Evolutionary conservation across 371 early-diverging fungal species (phyloP), one percentile per base, ranked within the genome.

Genomic region (Mucor sp.): DNA sequence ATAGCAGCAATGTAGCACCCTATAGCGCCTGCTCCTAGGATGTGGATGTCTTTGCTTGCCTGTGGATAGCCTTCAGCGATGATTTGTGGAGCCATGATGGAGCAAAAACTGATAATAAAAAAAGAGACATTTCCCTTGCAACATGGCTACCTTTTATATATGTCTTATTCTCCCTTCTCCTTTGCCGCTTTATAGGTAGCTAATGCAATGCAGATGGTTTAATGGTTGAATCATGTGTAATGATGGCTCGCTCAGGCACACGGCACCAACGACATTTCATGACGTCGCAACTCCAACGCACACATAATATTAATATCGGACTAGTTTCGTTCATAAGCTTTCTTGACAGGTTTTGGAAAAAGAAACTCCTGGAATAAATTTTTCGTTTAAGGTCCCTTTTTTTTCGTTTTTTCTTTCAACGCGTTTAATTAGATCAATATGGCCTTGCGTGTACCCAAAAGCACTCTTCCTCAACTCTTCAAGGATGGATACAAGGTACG

Each of bases 401-500:
- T 35, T 41, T 48, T 48, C 47, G 33, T n/a, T 63, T 39, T 68
- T 59, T 35, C 23, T 55, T 43, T 44, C 21, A 62, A 59, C 71
- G 66, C 77, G 74, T 67, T 62, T 70, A 62, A 57, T 56, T 65
- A 74, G 67, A 66, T 74, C 47, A 47, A 21, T 47, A 98, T 98
- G 98, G 96, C 97, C 60, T 86, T 98, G 72, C 93, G 95, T 69
- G 90, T 98, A 73, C 97, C 97, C 44, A 93, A 96, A 82, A 81
- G 91, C 70, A 93, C 94, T 23, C 87, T 91, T 63, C 85, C 93
- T 33, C 93, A 94, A 81, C 89, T 97, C 73, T 95, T 98, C 81
- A 97, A 97, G 85, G 97, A 97, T 50, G 98, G 98, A 65, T 96
- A 95, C 89, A 95, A 97, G 90, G 94, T 94, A 85, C 59, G 21